Base-by-base conservation (phyloP, 2,329 filamentous ascomycete genomes). In the Penicillium janthinellum region DNA sequence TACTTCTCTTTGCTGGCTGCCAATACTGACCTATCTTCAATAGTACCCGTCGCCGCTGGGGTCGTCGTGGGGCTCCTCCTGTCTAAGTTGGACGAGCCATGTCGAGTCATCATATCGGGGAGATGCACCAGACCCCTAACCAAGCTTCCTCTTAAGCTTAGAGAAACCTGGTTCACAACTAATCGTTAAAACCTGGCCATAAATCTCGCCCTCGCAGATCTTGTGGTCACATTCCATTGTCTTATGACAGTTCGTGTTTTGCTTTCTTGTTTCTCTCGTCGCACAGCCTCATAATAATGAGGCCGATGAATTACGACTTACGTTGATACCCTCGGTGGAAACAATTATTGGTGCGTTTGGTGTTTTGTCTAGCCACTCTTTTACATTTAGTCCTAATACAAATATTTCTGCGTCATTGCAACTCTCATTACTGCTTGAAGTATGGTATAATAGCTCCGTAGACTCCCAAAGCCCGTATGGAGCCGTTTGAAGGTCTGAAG, bases 371-470 rank as follows among this genome's bases (percentile, higher is more conserved):
- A 52, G 56, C 57, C 61, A 34, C 58, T 63, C 53, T 25, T 58
- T 64, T 14, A 20, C 14, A 52, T 37, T 38, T 1, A 39, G n/a
- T 39, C 17, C 35, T 35, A 8, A 6, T 49, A 12, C 28, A 31
- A 7, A 6, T 2, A 8, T 31, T 31, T 8, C 28, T 8, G 28
- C 6, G 28, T 31, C 7, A 31, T 31, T 31, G 28, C 28, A 7
- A 31, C 28, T 31, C 28, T 31, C 28, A 1, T 31, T 31, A 5
- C 7, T 31, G 6, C 1, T 8, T 31, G 28, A 31, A 31, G 28
- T 31, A 10, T 31, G 28, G 28, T 31, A 4, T 31, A 31, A 31
- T 31, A 8, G 28, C 28, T 31, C 72, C 88, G 7, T 5, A 6
- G 11, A 15, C 42, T 45, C 11, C 14, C 1, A 15, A 10, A 4